phyloP scores from a whole-genome alignment of 2,329 filamentous ascomycete genomes.

The Aspergillus ochraceus region DNA sequence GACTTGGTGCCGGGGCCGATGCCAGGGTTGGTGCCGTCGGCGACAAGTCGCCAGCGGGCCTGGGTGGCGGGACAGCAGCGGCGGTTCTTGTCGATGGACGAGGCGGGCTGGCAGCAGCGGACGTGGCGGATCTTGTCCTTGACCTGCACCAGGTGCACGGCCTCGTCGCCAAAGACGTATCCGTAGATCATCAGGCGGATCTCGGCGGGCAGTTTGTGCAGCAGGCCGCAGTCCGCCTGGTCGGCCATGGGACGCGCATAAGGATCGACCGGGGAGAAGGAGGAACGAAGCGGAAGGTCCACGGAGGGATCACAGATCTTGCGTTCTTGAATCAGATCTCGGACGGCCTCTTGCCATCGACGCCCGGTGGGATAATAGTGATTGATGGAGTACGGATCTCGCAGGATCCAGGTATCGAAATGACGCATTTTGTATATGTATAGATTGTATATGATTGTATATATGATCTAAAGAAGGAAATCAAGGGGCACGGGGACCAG shows the following conservation, averaged over 20 bases:
- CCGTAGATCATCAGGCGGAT: slow-evolving; percentile 41
- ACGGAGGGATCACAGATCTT: slow-evolving; percentile 33
- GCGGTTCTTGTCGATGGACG: slow-evolving; percentile 29
- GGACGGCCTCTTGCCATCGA: slow-evolving; percentile 37
- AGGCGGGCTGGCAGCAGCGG: slow-evolving; percentile 26
- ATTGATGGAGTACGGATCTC: slow-evolving; percentile 41
- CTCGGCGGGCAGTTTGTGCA: slow-evolving; percentile 34
- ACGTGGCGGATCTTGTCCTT: slow-evolving; percentile 38
- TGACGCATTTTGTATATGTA: slow-evolving; percentile 31
- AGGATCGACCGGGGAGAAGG: slow-evolving; percentile 15
- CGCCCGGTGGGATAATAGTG: slow-evolving; percentile 39
- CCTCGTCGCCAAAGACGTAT: slow-evolving; percentile 35
- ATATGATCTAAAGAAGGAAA: not conserved
- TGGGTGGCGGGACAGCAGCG: slow-evolving; percentile 34
- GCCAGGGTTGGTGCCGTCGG: not conserved
- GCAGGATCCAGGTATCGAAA: slow-evolving; percentile 40
- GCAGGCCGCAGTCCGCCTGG: slow-evolving; percentile 22
- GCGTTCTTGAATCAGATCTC: slow-evolving; percentile 36
- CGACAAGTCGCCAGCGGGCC: slow-evolving; percentile 31
- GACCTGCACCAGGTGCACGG: slow-evolving; percentile 38
- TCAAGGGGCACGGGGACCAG: not conserved
- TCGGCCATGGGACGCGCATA: slow-evolving; percentile 15
- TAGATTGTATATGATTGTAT: not conserved
- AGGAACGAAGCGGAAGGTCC: slow-evolving; percentile 1
- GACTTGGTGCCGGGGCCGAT: not conserved